phyloP scores from a whole-genome alignment of 1,284 basidiomycete genomes.

The Ganoderma sinense region DNA sequence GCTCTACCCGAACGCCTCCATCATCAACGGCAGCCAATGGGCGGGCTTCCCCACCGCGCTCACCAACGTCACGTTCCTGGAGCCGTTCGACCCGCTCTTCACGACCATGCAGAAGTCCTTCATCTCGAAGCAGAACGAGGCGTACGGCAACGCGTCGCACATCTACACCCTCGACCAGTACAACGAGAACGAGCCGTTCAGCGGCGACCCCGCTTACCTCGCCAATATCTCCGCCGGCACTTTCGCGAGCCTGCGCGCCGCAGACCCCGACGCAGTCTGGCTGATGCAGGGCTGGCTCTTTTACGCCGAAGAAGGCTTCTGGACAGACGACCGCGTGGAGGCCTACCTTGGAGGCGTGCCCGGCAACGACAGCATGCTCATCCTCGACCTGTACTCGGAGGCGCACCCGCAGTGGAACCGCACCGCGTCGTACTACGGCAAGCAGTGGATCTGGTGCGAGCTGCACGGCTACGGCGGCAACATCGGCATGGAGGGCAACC shows the following conservation, averaged over 20 bases:
- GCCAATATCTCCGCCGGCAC: constrained; percentile 43
- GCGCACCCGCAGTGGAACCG: constrained; percentile 51
- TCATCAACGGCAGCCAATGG: constrained; percentile 48
- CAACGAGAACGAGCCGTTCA: constrained; percentile 52
- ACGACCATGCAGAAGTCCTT: constrained; percentile 47
- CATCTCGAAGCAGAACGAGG: constrained; percentile 48
- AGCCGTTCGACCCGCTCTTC: constrained; percentile 51
- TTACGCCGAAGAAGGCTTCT: constrained; percentile 44
- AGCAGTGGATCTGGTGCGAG: constrained; percentile 55
- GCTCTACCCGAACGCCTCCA: constrained; percentile 47
- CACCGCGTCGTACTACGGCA: constrained; percentile 48
- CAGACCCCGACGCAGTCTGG: constrained; percentile 51
- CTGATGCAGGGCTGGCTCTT: constrained; percentile 57
- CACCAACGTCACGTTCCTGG: constrained; percentile 50
- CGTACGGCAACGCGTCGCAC: constrained; percentile 49
- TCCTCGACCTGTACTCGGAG: constrained; percentile 53
- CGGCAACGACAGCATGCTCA: constrained; percentile 47
- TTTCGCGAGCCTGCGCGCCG: constrained; percentile 45
- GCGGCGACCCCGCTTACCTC: constrained; percentile 46
- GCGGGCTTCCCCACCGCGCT: constrained; percentile 41
- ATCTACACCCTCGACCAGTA: constrained; percentile 56
- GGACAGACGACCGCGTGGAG: constrained; percentile 48
- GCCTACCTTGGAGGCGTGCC: constrained; percentile 50
- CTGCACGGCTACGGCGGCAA: constrained; percentile 53
- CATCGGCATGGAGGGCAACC: constrained; percentile 51